Base-by-base conservation (phyloP, 192 early-diverging fungal genomes). In the Podila clonocystis region DNA sequence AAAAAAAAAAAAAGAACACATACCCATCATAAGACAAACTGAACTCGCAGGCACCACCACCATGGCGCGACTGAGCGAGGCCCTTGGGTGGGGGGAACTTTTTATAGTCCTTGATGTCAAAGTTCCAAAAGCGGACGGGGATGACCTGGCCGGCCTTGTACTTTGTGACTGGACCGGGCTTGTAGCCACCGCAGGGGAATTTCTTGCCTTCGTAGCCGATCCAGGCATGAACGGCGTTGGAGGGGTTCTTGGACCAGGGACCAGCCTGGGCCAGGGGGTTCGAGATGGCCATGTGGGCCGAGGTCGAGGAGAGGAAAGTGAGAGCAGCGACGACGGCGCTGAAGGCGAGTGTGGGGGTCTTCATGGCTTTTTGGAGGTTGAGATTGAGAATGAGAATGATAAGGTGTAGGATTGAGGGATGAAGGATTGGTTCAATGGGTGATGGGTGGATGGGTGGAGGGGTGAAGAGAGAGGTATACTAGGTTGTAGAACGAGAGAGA, bases 11-110 rank as follows among this genome's bases (percentile, higher is more conserved):
- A 36, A 36, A 36, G 9, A 4, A 36, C 7, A 36, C 34, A 36
- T 36, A 36, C 34, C 34, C 88, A 58, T 93, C 89, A 30, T 86
- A 87, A 7, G 86, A 88, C 26, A 93, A 67, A 4, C 89, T 65
- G 67, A 93, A 91, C 75, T 91, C 86, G 62, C 90, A 90, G 62
- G 89, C 86, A 12, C 91, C 91, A 38, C 91, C 91, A 50, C 78
- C 85, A 69, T 91, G 91, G 3, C 85, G 79, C 3, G 86, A 86
- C 17, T 85, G 85, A 60, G 75, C 66, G 7, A 50, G 5, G 2
- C 68, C 67, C n/a, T 65, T 63, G 24, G 48, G 59, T 15, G 69
- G 69, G 17, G 77, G 77, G 50, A 70, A 70, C 20, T 61, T 65
- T 17, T 70, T 64, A 31, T 50, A 55, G 26, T 70, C 57, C 9